A percentile compares a stretch with the other conserved stretches of the same genome.
Evolutionary conservation across 1,284 basidiomycete species (phyloP).

Genomic region (Bjerkandera adusta): DNA sequence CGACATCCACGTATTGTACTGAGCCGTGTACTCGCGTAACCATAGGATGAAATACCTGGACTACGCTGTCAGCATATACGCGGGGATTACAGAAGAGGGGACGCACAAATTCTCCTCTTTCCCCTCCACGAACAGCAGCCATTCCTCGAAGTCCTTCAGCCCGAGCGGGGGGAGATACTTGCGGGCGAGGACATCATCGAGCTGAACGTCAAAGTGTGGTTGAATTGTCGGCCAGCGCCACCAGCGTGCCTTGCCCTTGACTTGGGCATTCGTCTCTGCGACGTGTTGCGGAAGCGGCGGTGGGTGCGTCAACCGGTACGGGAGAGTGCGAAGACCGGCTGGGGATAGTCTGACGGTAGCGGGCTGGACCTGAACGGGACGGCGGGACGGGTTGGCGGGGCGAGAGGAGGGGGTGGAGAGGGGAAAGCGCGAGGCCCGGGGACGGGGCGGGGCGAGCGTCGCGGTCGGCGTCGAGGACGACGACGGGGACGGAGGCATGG

Average conservation of each 20-base stretch:
- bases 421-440: not conserved
- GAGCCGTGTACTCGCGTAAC: constrained; percentile 62
- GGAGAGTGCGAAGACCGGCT: constrained; percentile 47
- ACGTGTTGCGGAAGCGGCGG: constrained; percentile 4
- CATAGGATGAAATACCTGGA: constrained; percentile 71
- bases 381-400: not conserved
- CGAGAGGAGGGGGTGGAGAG: not conserved
- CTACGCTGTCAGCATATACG: not conserved
- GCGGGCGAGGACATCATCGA: constrained; percentile 68
- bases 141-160: constrained; percentile 80
- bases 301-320: constrained; percentile 34
- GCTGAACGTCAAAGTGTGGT: constrained; percentile 46
- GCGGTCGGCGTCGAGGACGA: too few relatives aligned
- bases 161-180: constrained; percentile 73
- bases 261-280: constrained; percentile 3
- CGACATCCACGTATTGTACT: constrained; percentile 58
- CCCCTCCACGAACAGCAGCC: constrained; percentile 71
- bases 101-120: constrained; percentile 67
- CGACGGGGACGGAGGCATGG: too few relatives aligned
- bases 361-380: constrained; percentile 30
- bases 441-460: too few relatives aligned
- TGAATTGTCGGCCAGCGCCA: constrained; percentile 38
- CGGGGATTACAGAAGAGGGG: not conserved
- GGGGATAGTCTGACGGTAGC: constrained; percentile 44
- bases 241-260: constrained; percentile 9